Conservation (phyloP, 1,139 yeast genomes). For the Yamadazyma triangularis region DNA sequence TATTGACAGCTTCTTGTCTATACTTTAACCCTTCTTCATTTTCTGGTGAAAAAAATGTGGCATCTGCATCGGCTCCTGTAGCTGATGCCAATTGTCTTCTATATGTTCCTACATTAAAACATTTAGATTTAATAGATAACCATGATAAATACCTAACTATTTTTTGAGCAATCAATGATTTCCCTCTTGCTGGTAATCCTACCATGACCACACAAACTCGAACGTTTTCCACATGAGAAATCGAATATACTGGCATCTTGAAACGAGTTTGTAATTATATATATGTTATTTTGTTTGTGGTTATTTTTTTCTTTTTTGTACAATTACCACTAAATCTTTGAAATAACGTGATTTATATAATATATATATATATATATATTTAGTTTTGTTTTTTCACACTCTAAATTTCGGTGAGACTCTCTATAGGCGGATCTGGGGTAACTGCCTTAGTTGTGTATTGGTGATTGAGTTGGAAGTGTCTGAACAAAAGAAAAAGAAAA, state of each 20-base stretch:
- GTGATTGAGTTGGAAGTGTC: too few species aligned
- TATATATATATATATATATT: too few species aligned
- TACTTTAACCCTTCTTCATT: slow-evolving; percentile 61
- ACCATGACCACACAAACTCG: slow-evolving; percentile 76
- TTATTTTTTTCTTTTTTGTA: neutral
- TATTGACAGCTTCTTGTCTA: slow-evolving; percentile 65
- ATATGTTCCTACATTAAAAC: slow-evolving; percentile 86
- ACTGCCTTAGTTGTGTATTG: too few species aligned
- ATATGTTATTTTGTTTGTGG: too few species aligned
- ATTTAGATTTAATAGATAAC: slow-evolving; percentile 82
- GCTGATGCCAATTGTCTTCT: slow-evolving; percentile 54
- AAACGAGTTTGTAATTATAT: neutral
- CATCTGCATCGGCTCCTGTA: slow-evolving; percentile 27
- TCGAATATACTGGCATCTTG: slow-evolving; percentile 67
- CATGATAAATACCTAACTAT: slow-evolving; percentile 87
- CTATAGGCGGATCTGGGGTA: too few species aligned
- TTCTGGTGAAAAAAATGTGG: slow-evolving; percentile 72
- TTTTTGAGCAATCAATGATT: slow-evolving; percentile 75
- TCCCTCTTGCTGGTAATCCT: slow-evolving; percentile 70
- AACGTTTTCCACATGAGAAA: slow-evolving; percentile 66
- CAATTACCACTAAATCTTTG: too few species aligned
- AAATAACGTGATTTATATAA: too few species aligned
- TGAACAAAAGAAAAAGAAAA: too few species aligned
- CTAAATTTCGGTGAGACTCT: too few species aligned
- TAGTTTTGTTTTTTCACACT: too few species aligned